These are phyloP conservation scores for Silene vulgaris DNA, from an alignment of 179 eudicot species.

Conservation along the genomic window DNA sequence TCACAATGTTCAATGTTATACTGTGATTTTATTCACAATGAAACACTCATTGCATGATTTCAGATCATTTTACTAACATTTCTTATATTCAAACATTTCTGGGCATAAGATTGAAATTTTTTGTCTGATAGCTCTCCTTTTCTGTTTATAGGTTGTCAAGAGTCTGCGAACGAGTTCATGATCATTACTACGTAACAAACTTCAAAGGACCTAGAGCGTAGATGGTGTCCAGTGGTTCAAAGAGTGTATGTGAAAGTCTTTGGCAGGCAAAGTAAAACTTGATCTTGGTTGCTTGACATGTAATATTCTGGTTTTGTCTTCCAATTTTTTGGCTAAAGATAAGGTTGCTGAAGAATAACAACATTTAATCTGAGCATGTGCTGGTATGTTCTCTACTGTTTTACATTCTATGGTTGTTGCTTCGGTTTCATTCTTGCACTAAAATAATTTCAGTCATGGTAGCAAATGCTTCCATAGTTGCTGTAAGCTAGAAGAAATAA, in stretches of 20 bases:
- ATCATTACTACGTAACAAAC: too few relatives aligned
- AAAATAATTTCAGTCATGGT: background rate
- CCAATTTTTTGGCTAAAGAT: background rate
- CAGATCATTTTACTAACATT: background rate
- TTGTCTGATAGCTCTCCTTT: too few relatives aligned
- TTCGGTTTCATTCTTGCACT: background rate
- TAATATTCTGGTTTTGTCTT: background rate
- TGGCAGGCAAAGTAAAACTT: too few relatives aligned
- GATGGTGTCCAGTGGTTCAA: too few relatives aligned
- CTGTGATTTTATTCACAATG: background rate
- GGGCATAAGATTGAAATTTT: too few relatives aligned
- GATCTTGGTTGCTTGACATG: too few relatives aligned
- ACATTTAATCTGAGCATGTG: background rate
- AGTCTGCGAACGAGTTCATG: too few relatives aligned
- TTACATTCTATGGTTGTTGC: background rate
- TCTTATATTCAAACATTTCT: background rate
- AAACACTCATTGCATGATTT: background rate
- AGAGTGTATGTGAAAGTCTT: too few relatives aligned
- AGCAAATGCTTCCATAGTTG: background rate
- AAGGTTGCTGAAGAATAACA: background rate
- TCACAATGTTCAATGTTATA: background rate
- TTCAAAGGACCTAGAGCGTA: too few relatives aligned
- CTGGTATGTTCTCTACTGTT: background rate
- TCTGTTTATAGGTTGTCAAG: too few relatives aligned
- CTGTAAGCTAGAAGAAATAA: background rate